Conservation (phyloP, 176 grass and related monocot species). For the Carex littledalei region DNA sequence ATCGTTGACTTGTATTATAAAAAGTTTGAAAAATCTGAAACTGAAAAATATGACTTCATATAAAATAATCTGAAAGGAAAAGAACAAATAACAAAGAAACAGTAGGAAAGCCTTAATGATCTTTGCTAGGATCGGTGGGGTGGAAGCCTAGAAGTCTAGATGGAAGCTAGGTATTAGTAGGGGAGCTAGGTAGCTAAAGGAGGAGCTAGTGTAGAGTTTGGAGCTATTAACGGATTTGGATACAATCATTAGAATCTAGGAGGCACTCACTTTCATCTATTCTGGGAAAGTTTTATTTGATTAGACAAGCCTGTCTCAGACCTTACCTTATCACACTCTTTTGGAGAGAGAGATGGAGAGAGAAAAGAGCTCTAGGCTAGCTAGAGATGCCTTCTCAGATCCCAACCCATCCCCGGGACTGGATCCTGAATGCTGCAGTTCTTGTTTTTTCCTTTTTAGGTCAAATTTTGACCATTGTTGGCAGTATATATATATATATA, state of each 20-base stretch:
- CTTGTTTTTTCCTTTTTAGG: neutral
- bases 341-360: neutral
- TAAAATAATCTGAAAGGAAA: neutral
- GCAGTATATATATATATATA: too few relatives aligned
- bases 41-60: neutral
- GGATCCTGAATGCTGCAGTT: neutral
- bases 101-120: neutral
- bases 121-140: neutral
- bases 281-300: constrained; percentile 33
- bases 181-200: neutral
- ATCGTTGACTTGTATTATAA: neutral
- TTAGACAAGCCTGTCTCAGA: constrained; percentile 24
- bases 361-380: neutral
- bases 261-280: constrained; percentile 23
- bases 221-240: constrained; percentile 17
- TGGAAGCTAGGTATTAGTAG: neutral
- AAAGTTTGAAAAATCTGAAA: neutral
- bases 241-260: constrained; percentile 28
- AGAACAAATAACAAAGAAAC: neutral
- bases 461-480: constrained; percentile 6
- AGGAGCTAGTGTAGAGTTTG: constrained; percentile 1
- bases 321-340: constrained; percentile 11
- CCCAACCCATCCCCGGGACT: constrained; percentile 2
- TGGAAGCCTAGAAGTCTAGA: neutral
- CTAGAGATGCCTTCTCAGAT: constrained; percentile 14